Evolutionary conservation across 2,329 filamentous ascomycete genomes (phyloP).

Genomic region (Hypomyces rosellus): DNA sequence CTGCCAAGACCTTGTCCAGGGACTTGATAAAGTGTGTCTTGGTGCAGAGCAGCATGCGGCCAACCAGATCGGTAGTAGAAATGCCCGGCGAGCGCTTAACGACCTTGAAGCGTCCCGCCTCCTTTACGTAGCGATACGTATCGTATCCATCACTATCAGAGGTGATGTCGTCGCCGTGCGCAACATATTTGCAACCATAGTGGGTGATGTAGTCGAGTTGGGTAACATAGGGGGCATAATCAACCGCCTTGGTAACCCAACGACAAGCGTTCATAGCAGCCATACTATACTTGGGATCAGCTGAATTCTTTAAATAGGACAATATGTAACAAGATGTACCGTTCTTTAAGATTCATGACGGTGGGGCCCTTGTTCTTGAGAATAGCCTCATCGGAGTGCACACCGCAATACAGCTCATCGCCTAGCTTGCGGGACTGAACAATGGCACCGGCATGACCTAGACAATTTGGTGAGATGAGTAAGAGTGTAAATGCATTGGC

Average conservation of each 20-base stretch:
- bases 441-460: constrained; percentile 93
- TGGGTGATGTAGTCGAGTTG: constrained; percentile 89
- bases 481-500: not conserved
- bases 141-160: constrained; percentile 90
- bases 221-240: constrained; percentile 90
- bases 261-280: constrained; percentile 90
- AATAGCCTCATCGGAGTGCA: constrained; percentile 94
- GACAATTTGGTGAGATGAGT: not conserved
- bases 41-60: constrained; percentile 95
- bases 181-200: constrained; percentile 92
- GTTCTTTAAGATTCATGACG: constrained; percentile 90
- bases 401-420: constrained; percentile 79
- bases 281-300: constrained; percentile 45
- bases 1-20: constrained; percentile 60
- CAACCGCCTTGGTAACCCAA: constrained; percentile 81
- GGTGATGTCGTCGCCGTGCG: constrained; percentile 95
- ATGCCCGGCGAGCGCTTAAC: constrained; percentile 95
- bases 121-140: constrained; percentile 97
- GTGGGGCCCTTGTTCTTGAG: constrained; percentile 96
- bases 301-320: constrained; percentile 8
- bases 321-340: constrained; percentile 39
- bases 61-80: constrained; percentile 95
- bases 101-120: constrained; percentile 87
- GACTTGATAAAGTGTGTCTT: constrained; percentile 87
- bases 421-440: constrained; percentile 91